Evolutionary conservation across 106 monocot species (phyloP).

Genomic region (Gastrodia elata): DNA sequence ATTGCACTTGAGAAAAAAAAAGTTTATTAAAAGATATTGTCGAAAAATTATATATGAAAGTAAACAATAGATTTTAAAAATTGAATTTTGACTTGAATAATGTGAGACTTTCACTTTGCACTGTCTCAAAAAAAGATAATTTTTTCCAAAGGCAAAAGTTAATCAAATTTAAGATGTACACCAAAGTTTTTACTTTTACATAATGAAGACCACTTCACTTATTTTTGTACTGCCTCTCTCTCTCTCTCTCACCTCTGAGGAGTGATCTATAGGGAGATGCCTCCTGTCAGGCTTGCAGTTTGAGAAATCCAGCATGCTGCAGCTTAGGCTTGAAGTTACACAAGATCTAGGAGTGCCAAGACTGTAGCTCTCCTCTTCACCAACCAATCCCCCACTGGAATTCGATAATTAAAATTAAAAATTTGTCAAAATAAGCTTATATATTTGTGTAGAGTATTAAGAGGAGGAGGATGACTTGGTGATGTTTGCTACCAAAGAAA

Average conservation of each 20-base stretch:
- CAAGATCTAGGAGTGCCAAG: slow-evolving; percentile 39
- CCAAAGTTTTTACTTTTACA: no score
- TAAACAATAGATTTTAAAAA: no score
- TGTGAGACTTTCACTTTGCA: no score
- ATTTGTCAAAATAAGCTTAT: not conserved
- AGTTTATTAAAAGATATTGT: no score
- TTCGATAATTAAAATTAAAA: not conserved
- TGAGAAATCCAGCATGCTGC: slow-evolving; percentile 50
- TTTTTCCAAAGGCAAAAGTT: not conserved
- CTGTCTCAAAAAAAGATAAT: not conserved
- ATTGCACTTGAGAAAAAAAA: slow-evolving; percentile 47
- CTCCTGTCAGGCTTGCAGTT: slow-evolving; percentile 18
- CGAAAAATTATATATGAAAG: no score
- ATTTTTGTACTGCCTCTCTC: not conserved
- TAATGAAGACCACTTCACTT: not conserved
- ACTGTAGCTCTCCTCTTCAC: slow-evolving; percentile 37
- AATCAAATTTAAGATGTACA: not conserved
- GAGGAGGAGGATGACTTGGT: not conserved
- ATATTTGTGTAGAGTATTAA: not conserved
- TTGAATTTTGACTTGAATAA: no score
- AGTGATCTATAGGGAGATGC: not conserved
- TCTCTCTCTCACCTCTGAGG: slow-evolving; percentile 36
- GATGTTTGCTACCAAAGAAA: not conserved
- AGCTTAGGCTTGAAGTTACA: slow-evolving; percentile 40
- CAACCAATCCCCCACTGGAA: slow-evolving; percentile 49